These are phyloP conservation scores for Umbelopsis sp. DNA, from an alignment of 192 early-diverging fungal genomes.

Conservation along the genomic window DNA sequence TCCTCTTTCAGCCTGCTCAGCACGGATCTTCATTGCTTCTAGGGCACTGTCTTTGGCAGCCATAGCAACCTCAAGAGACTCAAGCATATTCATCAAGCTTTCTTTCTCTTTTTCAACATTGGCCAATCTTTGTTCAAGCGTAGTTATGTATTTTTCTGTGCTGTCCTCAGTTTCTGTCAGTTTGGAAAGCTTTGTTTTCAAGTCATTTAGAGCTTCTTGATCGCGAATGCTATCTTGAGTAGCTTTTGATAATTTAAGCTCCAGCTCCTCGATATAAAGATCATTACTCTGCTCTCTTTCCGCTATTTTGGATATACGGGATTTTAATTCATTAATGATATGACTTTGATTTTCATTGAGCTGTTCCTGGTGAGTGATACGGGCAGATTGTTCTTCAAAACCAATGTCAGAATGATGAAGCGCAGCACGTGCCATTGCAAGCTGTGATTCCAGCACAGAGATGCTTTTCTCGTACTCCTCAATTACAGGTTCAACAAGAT, in stretches of 20 bases:
- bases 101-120: conserved; percentile 27
- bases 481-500: conserved; percentile 70
- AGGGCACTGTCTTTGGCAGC: neutral
- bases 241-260: conserved; percentile 36
- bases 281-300: conserved; percentile 51
- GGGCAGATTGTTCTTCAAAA: conserved; percentile 59
- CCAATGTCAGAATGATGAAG: conserved; percentile 58
- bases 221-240: conserved; percentile 38
- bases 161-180: conserved; percentile 56
- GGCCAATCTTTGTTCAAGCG: conserved; percentile 42
- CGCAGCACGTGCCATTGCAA: conserved; percentile 58
- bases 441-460: conserved; percentile 60
- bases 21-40: conserved; percentile 19
- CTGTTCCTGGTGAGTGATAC: conserved; percentile 50
- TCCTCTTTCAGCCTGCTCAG: conserved; percentile 16
- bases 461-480: conserved; percentile 73
- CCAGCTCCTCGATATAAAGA: conserved; percentile 46
- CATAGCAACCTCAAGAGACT: conserved; percentile 22
- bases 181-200: conserved; percentile 49
- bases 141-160: conserved; percentile 47
- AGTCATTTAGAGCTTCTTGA: conserved; percentile 40
- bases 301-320: conserved; percentile 42
- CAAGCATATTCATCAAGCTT: conserved; percentile 12
- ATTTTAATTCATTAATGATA: conserved; percentile 49
- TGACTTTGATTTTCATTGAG: conserved; percentile 48